Evolutionary conservation across 371 early-diverging fungal species (phyloP), one percentile per base, ranked within the genome.

Genomic region (Mucor plumbeus): DNA sequence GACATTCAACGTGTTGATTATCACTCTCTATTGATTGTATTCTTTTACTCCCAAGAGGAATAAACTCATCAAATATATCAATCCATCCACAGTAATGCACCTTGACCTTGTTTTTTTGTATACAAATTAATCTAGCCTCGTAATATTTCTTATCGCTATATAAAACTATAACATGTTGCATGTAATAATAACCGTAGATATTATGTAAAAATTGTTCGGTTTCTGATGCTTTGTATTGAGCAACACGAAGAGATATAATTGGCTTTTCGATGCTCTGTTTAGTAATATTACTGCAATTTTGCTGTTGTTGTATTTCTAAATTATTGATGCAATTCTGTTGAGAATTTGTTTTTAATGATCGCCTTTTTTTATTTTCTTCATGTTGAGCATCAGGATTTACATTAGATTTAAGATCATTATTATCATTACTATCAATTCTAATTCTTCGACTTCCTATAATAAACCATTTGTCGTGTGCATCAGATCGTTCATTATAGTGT

Each of bases 51-150:
- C 84, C 89, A 14, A 80, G 65, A 5, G 83, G 70, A 14, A 90
- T 72, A 69, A 85, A 82, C 55, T 90, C 91, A 59, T 91, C 91
- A 72, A 83, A 87, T 7, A 70, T 67, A 4, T 77, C 67, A 7
- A 73, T 70, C 90, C 90, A 88, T 0, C 85, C 90, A 61, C 88
- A 86, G 59, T 85, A 90, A 60, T 82, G 86, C 6, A 88, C 67
- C 17, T 63, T 78, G 15, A 89, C 84, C 33, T 76, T 80, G 11
- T 83, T 85, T 14, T 78, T 74, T 15, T 84, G 73, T 69, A 88
- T 68, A 0, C 72, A 70, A 3, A 85, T 76, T 44, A 90, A 70
- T 8, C 82, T 44, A 15, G 81, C 90, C 59, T 86, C 87, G 55
- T 88, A 83, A 73, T 81, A 74, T 33, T 73, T 82, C 38, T 82